phyloP scores from a whole-genome alignment of 176 grass and related monocot genomes.

The Lolium multiflorum region DNA sequence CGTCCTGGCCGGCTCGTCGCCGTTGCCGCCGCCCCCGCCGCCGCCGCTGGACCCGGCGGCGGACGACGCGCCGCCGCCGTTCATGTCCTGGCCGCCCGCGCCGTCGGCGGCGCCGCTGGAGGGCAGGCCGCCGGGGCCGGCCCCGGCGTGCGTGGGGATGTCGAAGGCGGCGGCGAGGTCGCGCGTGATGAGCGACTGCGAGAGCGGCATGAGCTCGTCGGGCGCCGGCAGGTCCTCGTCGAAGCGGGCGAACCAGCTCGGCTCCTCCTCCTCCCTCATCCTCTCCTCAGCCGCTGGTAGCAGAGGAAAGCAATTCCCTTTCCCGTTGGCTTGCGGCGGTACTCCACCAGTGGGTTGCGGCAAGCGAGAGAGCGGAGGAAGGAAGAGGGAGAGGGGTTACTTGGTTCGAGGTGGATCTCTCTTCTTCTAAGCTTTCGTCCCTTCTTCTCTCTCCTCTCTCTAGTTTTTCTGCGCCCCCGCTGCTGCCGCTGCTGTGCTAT shows the following conservation, averaged over 20 bases:
- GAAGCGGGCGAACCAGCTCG: slow-evolving; percentile 84
- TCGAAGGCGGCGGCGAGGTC: slow-evolving; percentile 92
- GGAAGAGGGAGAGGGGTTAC: slow-evolving; percentile 37
- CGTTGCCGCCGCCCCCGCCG: slow-evolving; percentile 29
- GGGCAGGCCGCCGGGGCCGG: not conserved
- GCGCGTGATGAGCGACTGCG: slow-evolving; percentile 84
- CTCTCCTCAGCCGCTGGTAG: not conserved
- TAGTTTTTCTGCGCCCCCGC: slow-evolving; percentile 32
- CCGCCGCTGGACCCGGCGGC: slow-evolving; percentile 64
- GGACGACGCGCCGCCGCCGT: slow-evolving; percentile 63
- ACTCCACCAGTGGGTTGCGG: not conserved
- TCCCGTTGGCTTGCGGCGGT: not conserved
- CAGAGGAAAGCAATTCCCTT: slow-evolving; percentile 33
- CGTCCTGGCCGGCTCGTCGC: slow-evolving; percentile 78
- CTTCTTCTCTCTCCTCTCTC: too few relatives aligned
- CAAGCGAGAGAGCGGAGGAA: not conserved
- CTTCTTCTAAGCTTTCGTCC: slow-evolving; percentile 57
- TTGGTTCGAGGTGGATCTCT: slow-evolving; percentile 96
- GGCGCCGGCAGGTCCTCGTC: slow-evolving; percentile 85
- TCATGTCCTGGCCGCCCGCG: slow-evolving; percentile 43
- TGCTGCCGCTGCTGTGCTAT: slow-evolving; percentile 45
- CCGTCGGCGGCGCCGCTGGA: not conserved
- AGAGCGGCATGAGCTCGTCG: slow-evolving; percentile 86
- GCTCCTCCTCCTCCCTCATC: slow-evolving; percentile 95
- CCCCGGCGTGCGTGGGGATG: slow-evolving; percentile 54